phyloP scores from a whole-genome alignment of 441 rosid species.

The Euphorbia schlechtendalii region DNA sequence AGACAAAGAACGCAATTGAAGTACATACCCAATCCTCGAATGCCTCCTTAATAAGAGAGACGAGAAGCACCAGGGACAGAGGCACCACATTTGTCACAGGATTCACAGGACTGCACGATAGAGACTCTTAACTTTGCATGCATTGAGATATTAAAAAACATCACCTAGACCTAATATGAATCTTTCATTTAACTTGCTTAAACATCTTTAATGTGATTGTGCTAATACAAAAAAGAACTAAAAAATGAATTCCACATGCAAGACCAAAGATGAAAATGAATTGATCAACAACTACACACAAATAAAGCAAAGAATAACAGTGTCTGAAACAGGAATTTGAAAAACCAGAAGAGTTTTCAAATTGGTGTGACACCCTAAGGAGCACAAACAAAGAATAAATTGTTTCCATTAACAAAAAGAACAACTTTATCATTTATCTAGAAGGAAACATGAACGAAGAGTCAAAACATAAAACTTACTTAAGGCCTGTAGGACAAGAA shows the following conservation, averaged over 20 bases:
- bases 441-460: background rate
- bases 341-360: slow-evolving; percentile 1
- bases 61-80: slow-evolving; percentile 87
- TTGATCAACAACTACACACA: background rate
- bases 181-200: background rate
- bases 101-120: slow-evolving; percentile 84
- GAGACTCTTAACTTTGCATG: slow-evolving; percentile 13
- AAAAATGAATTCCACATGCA: background rate
- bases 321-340: background rate
- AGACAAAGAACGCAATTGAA: slow-evolving; percentile 13
- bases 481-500: background rate
- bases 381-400: background rate
- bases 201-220: background rate
- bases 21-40: slow-evolving; percentile 96
- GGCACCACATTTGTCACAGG: slow-evolving; percentile 95
- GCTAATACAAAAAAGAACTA: background rate
- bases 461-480: background rate
- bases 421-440: background rate
- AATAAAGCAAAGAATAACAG: background rate
- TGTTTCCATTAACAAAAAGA: background rate
- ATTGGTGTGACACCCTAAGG: background rate
- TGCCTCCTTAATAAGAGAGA: slow-evolving; percentile 96
- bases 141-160: background rate
- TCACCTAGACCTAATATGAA: background rate
- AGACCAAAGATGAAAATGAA: slow-evolving; percentile 1